Percentiles rank a stretch among this genome's conserved stretches.
Conservation (phyloP, 371 early-diverging fungal species). For the Rhizopus delemar region DNA sequence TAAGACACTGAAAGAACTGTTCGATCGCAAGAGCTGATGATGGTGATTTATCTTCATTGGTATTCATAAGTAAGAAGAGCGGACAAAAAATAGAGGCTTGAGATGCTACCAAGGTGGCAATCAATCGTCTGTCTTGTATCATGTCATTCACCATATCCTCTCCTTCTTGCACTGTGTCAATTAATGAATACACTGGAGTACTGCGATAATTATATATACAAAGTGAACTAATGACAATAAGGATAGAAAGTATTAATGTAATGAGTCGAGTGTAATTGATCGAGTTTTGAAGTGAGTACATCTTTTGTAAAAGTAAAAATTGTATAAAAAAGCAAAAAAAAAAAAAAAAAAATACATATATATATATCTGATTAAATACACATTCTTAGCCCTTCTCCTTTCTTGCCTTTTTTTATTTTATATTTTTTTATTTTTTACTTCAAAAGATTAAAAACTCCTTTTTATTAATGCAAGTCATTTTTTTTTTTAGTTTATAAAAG, state of each 20-base stretch:
- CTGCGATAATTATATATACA: slow-evolving; percentile 1
- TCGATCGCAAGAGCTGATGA: slow-evolving; percentile 5
- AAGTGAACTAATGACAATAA: neutral
- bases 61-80: slow-evolving; percentile 18
- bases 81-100: slow-evolving; percentile 39
- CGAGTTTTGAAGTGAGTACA: neutral
- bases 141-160: slow-evolving; percentile 13
- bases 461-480: too few relatives aligned
- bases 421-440: too few relatives aligned
- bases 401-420: too few relatives aligned
- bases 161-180: neutral
- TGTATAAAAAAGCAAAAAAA: neutral
- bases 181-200: neutral
- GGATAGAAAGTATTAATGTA: neutral
- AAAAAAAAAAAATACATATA: neutral
- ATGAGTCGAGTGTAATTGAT: neutral
- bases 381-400: too few relatives aligned
- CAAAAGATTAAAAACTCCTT: too few relatives aligned
- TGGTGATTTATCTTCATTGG: neutral
- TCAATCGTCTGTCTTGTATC: slow-evolving; percentile 26
- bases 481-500: too few relatives aligned
- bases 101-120: slow-evolving; percentile 33
- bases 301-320: slow-evolving; percentile 8
- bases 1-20: slow-evolving; percentile 34
- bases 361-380: neutral